Conservation (phyloP, 164 flowering plant genomes). For the Vitis rotundifolia region DNA sequence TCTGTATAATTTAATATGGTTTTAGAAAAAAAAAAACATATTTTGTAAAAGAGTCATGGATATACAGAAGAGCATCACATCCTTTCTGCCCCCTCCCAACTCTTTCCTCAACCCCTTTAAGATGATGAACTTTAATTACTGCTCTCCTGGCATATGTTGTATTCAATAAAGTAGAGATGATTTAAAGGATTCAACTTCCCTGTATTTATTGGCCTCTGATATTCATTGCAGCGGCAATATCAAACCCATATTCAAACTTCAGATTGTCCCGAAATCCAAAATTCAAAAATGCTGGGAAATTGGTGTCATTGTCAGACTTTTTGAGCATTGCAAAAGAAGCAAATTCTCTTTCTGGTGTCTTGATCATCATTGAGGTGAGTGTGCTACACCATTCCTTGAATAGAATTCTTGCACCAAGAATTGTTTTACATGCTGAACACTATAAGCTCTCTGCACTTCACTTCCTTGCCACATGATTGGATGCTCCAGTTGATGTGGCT, state of each 20-base stretch:
- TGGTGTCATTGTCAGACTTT: constrained; percentile 44
- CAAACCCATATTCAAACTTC: constrained; percentile 31
- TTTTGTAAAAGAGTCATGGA: no score
- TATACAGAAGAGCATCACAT: no score
- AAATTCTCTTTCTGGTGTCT: constrained; percentile 47
- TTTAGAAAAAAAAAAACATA: no score
- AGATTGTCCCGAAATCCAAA: constrained; percentile 43
- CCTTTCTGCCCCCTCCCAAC: no score
- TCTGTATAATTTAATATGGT: no score
- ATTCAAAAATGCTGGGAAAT: constrained; percentile 33
- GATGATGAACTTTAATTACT: no score
- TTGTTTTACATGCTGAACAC: not conserved
- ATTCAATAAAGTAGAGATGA: no score
- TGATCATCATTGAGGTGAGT: constrained; percentile 60
- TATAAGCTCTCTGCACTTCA: not conserved
- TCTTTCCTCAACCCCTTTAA: no score
- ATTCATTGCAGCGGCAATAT: constrained; percentile 43
- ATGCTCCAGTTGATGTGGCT: not conserved
- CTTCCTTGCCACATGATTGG: not conserved
- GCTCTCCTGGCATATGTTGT: no score
- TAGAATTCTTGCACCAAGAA: not conserved
- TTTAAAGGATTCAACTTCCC: not conserved
- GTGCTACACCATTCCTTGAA: not conserved
- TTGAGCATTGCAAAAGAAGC: constrained; percentile 43
- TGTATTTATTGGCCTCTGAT: not conserved